A percentile compares a stretch with the other conserved stretches of the same genome.
phyloP scores from a whole-genome alignment of 108 stramenopile genomes.

The Conticribra guillardii region DNA sequence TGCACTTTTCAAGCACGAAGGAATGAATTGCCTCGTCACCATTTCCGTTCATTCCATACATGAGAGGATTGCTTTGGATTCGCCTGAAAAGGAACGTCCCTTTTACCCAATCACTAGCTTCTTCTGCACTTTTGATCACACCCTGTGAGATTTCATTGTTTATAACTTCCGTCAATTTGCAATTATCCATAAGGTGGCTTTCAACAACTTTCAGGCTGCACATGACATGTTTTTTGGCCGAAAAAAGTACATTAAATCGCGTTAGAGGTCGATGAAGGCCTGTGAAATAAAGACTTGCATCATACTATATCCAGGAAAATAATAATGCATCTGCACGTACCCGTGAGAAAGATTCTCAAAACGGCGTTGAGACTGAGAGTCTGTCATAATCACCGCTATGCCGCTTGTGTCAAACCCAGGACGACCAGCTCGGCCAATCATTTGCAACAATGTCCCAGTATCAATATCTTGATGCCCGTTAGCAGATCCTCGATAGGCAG shows the following conservation, averaged over 20 bases:
- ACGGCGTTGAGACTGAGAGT: conserved; percentile 41
- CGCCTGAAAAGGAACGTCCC: conserved; percentile 69
- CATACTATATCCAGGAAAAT: no score
- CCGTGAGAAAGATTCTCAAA: conserved; percentile 51
- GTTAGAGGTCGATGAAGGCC: no score
- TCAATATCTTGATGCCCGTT: conserved; percentile 87
- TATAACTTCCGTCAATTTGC: conserved; percentile 71
- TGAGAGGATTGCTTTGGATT: conserved; percentile 49
- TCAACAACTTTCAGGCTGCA: conserved; percentile 71
- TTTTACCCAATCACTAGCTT: conserved; percentile 69
- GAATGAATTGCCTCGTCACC: conserved; percentile 18
- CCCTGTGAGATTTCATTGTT: conserved; percentile 86
- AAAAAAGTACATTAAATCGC: no score
- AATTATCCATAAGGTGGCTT: conserved; percentile 55
- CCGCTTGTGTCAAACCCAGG: conserved; percentile 95
- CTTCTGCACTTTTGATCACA: conserved; percentile 61
- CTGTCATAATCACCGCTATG: conserved; percentile 87
- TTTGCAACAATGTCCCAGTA: conserved; percentile 88
- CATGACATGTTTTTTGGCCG: conserved; percentile 26
- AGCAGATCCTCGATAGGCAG: conserved; percentile 85
- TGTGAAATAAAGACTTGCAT: no score
- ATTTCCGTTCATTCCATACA: conserved; percentile 45
- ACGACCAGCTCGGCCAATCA: conserved; percentile 97
- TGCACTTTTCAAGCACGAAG: conserved; percentile 47
- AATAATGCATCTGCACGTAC: conserved; percentile 18